These are phyloP conservation scores for Chaetomium strumarium DNA, from an alignment of 2,329 filamentous ascomycete genomes.

Conservation along the genomic window DNA sequence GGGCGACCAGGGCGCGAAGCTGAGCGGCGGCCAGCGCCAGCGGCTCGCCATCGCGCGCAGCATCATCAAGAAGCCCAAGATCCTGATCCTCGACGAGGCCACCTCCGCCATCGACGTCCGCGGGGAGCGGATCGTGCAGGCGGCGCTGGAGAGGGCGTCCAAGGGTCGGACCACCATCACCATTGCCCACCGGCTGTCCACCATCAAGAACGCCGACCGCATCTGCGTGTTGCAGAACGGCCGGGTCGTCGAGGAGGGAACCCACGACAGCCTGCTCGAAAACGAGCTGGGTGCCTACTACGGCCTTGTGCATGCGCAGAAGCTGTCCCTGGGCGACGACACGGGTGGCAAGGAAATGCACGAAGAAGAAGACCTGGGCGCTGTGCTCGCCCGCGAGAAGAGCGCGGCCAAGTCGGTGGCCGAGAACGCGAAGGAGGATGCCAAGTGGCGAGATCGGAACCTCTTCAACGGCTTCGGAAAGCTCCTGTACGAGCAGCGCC, in stretches of 20 bases:
- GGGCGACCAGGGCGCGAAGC: constrained; percentile 69
- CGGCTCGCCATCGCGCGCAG: constrained; percentile 65
- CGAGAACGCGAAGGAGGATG: constrained; percentile 21
- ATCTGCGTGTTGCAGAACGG: constrained; percentile 74
- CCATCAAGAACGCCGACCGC: constrained; percentile 69
- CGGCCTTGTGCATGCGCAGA: constrained; percentile 59
- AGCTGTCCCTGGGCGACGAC: constrained; percentile 48
- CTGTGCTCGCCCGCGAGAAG: constrained; percentile 39
- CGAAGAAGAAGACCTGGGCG: constrained; percentile 39
- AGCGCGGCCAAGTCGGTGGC: constrained; percentile 37
- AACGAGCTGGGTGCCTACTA: constrained; percentile 56
- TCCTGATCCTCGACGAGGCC: constrained; percentile 67
- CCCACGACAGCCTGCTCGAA: constrained; percentile 63
- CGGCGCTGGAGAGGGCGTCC: constrained; percentile 59
- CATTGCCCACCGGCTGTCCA: constrained; percentile 69
- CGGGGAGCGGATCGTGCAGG: constrained; percentile 53
- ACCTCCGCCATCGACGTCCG: constrained; percentile 61
- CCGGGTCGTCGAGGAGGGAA: constrained; percentile 65
- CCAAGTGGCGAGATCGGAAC: constrained; percentile 33
- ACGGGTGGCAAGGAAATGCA: constrained; percentile 32
- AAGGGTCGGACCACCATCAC: constrained; percentile 62
- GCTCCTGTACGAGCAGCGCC: constrained; percentile 51
- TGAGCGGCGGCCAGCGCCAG: constrained; percentile 72
- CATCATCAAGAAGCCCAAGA: constrained; percentile 56
- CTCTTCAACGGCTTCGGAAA: constrained; percentile 50